Evolutionary conservation across 83 land plant genomes (phyloP).

Genomic region (Picea abies): DNA sequence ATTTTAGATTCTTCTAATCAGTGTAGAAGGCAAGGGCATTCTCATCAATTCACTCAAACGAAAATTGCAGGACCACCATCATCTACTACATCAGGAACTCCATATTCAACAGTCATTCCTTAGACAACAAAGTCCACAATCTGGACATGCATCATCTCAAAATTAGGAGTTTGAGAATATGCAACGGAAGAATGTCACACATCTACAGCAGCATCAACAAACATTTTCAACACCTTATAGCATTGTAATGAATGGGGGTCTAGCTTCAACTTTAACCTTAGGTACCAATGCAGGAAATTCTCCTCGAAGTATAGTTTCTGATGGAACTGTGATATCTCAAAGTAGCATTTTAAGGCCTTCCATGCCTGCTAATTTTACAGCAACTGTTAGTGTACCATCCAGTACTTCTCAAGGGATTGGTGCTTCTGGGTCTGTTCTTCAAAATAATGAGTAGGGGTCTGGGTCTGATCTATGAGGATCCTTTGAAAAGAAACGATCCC

Average conservation of each 20-base stretch:
- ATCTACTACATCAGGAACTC: no score
- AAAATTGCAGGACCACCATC: neutral
- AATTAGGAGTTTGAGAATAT: no score
- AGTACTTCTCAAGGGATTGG: neutral
- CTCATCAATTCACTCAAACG: neutral
- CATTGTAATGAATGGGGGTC: neutral
- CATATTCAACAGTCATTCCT: neutral
- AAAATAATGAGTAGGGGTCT: neutral
- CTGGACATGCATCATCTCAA: no score
- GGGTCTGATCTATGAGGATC: no score
- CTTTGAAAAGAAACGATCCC: no score
- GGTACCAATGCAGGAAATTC: neutral
- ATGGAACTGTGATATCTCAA: neutral
- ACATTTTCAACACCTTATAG: neutral
- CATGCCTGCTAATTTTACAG: neutral
- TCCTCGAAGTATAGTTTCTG: neutral
- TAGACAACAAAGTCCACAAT: no score
- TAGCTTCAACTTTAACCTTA: neutral
- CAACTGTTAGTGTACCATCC: neutral
- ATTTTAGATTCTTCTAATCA: neutral
- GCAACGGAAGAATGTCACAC: neutral
- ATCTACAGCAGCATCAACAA: neutral
- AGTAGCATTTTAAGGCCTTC: neutral
- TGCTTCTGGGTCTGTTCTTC: slow-evolving; percentile 1
- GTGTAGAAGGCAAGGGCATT: neutral